These are phyloP conservation scores for Salix exigua DNA, from an alignment of 345 rosid genomes.

Conservation along the genomic window DNA sequence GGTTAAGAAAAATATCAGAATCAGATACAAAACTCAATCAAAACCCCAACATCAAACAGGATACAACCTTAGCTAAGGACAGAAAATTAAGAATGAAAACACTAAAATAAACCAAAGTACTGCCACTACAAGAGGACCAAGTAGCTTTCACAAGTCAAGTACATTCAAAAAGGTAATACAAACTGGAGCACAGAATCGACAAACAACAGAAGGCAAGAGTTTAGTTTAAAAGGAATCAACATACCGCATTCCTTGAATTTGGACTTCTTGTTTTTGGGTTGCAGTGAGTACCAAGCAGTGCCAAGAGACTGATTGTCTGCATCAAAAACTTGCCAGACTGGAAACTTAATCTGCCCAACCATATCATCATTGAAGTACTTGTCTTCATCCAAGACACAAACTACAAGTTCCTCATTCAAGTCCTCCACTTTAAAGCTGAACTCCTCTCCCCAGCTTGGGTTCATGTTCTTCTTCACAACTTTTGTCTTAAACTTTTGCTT, in stretches of 20 bases:
- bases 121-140: not conserved
- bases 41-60: not conserved
- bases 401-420: constrained; percentile 72
- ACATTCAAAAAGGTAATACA: not conserved
- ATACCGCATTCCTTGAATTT: constrained; percentile 78
- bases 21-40: not conserved
- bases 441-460: constrained; percentile 89
- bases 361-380: constrained; percentile 85
- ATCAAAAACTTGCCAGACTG: constrained; percentile 68
- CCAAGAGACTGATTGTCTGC: constrained; percentile 74
- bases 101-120: not conserved
- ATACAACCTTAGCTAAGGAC: not conserved
- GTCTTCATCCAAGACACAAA: constrained; percentile 84
- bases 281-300: constrained; percentile 67
- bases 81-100: not conserved
- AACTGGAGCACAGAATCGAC: not conserved
- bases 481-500: constrained; percentile 67
- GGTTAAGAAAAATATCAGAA: not conserved
- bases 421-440: constrained; percentile 91
- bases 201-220: not conserved
- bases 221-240: constrained; percentile 1
- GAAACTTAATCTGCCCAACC: constrained; percentile 63
- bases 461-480: constrained; percentile 82
- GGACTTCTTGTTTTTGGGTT: constrained; percentile 74
- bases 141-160: not conserved